These are phyloP conservation scores for Hypoxylon lienhwacheense DNA, from an alignment of 495 filamentous ascomycete species.

Conservation along the genomic window DNA sequence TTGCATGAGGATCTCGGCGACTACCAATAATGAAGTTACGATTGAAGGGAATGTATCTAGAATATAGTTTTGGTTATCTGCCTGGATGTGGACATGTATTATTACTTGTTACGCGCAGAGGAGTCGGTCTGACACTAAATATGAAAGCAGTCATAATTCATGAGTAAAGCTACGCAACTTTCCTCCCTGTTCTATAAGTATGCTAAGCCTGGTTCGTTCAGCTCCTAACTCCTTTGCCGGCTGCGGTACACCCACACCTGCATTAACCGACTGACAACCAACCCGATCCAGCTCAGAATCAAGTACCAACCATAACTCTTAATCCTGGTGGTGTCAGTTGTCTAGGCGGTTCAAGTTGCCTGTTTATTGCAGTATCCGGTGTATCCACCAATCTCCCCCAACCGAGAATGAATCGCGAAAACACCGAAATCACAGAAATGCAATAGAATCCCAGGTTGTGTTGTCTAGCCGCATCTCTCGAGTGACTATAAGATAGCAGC, in stretches of 20 bases:
- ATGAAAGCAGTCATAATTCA: slow-evolving; percentile 19
- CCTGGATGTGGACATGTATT: not conserved
- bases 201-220: not conserved
- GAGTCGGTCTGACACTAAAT: not conserved
- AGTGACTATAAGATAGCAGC: not conserved
- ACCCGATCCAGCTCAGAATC: slow-evolving; percentile 1
- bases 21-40: slow-evolving; percentile 32
- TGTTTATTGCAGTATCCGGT: not conserved
- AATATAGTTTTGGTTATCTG: not conserved
- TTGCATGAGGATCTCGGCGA: slow-evolving; percentile 5
- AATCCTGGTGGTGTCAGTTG: slow-evolving; percentile 1
- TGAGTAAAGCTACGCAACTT: slow-evolving; percentile 16
- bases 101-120: slow-evolving; percentile 1
- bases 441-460: not conserved
- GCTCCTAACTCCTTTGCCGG: not conserved
- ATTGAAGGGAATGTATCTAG: slow-evolving; percentile 1
- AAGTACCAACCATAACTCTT: not conserved
- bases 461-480: not conserved
- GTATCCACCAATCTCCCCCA: not conserved
- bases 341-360: not conserved
- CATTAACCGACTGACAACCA: slow-evolving; percentile 1
- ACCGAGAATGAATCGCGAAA: not conserved
- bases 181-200: not conserved
- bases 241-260: not conserved
- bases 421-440: not conserved